Evolutionary conservation across 805 yeast genomes (phyloP), one percentile per base, ranked within the genome.

Genomic region (Saccharomycopsis synnaedendra): DNA sequence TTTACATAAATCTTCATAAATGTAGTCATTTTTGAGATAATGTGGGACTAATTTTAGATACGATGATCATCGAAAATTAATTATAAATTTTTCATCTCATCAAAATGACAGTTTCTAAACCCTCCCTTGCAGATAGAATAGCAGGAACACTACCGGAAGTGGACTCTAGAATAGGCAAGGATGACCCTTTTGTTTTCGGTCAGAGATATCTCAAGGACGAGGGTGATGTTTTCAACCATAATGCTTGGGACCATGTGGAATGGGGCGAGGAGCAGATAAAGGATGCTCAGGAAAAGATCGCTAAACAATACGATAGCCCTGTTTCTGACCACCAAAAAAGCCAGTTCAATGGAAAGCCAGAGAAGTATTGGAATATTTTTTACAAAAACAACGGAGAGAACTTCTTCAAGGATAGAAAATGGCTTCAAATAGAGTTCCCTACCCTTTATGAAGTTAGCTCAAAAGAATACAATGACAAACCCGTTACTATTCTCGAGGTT

Each of bases 401-500:
- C 64, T 93, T 93, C 67, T 93, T 93, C 72, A 93, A 93, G 63
- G 96, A 93, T 64, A 73, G 98, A 56, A 89, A 86, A 60, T 93
- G 98, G 98, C 70, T 93, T 51, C 87, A 85, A 60, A 82, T 90
- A 43, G 98, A 93, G 66, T 93, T 93, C 54, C 98, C 98, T 1
- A 67, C 76, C 9, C 65, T 93, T 35, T 90, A 83, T 59, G 82
- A 80, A 52, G 83, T 86, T 4, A 86, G 95, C 3, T 76, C 78
- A 53, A 73, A 75, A 29, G 83, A 80, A 55, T 52, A 44, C 35
- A 44, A 44, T 5, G 71, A 81, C 5, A 83, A 87, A n/a, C 76
- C 82, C 4, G 72, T 73, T 28, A 78, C 81, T 3, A 82, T 93
- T 34, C 71, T 93, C 47, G 98, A 93, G 64, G 82, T 93, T 42